Evolutionary conservation across 305 asterid genomes (phyloP).

Genomic region (Fraxinus floribunda): DNA sequence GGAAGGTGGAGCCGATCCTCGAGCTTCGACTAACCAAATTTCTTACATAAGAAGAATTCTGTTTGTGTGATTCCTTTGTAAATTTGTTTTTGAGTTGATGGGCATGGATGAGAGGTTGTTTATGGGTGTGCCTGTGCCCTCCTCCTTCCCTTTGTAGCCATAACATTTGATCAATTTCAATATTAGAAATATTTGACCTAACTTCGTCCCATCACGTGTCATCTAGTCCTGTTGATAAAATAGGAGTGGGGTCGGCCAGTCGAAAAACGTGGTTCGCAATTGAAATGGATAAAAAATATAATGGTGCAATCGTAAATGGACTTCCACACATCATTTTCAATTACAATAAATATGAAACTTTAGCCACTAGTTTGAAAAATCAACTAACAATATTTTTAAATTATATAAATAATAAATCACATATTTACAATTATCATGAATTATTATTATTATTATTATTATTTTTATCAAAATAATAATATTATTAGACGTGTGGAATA

Average conservation of each 20-base stretch:
- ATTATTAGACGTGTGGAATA: background rate
- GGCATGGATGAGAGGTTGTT: slow-evolving; percentile 89
- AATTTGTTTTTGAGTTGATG: slow-evolving; percentile 18
- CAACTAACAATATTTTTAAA: background rate
- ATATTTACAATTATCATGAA: background rate
- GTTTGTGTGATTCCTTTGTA: slow-evolving; percentile 26
- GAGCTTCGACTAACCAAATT: slow-evolving; percentile 62
- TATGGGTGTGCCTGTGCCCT: slow-evolving; percentile 63
- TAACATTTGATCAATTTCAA: slow-evolving; percentile 27
- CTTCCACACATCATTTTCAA: background rate
- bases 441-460: background rate
- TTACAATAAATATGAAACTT: background rate
- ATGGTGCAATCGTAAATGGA: background rate
- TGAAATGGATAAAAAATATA: background rate
- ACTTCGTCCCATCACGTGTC: background rate
- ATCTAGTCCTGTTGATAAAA: background rate
- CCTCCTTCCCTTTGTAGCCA: slow-evolving; percentile 60
- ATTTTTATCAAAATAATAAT: background rate
- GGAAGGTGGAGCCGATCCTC: slow-evolving; percentile 91
- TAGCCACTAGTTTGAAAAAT: background rate
- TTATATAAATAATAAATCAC: background rate
- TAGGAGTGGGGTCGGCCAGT: background rate
- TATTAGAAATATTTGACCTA: slow-evolving; percentile 23
- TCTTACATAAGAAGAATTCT: slow-evolving; percentile 14
- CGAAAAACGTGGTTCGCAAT: background rate